Evolutionary conservation across 805 yeast genomes (phyloP).

Genomic region (Barnettozyma wickerhamii): DNA sequence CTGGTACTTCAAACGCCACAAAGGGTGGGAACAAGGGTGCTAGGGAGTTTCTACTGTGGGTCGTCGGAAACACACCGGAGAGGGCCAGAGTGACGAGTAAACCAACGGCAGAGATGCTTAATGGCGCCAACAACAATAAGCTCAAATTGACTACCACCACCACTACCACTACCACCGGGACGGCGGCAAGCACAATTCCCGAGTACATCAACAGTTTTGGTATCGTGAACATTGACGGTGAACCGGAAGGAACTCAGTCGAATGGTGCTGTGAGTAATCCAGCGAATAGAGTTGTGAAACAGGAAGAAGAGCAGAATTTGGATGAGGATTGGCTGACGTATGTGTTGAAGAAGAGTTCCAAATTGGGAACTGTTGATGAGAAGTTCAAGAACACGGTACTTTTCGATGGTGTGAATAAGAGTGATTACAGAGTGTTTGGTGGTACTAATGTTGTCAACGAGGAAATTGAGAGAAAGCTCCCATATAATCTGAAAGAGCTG

Average conservation of each 20-base stretch:
- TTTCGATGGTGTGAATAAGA: conserved; percentile 7
- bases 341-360: conserved; percentile 27
- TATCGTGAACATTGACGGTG: too few relatives aligned
- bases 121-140: conserved; percentile 9
- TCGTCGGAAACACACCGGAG: conserved; percentile 39
- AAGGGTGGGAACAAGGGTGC: background rate
- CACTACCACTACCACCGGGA: conserved; percentile 7
- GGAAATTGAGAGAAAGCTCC: conserved; percentile 14
- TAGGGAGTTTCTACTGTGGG: conserved; percentile 49
- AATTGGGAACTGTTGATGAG: conserved; percentile 15
- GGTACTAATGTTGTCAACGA: conserved; percentile 16
- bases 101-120: conserved; percentile 28
- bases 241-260: background rate
- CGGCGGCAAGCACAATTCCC: background rate
- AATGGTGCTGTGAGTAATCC: background rate
- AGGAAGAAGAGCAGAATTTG: conserved; percentile 5
- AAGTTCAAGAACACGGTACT: conserved; percentile 21
- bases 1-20: too few relatives aligned
- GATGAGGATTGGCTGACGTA: conserved; percentile 35
- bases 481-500: conserved; percentile 6
- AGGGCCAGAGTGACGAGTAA: conserved; percentile 37
- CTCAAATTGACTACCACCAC: too few relatives aligned
- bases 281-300: background rate
- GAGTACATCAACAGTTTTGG: background rate
- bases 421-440: conserved; percentile 13